Percentiles rank a stretch among this genome's conserved stretches.
Conservation (phyloP, 306 rosid species). For the Cucurbita argyrosperma region DNA sequence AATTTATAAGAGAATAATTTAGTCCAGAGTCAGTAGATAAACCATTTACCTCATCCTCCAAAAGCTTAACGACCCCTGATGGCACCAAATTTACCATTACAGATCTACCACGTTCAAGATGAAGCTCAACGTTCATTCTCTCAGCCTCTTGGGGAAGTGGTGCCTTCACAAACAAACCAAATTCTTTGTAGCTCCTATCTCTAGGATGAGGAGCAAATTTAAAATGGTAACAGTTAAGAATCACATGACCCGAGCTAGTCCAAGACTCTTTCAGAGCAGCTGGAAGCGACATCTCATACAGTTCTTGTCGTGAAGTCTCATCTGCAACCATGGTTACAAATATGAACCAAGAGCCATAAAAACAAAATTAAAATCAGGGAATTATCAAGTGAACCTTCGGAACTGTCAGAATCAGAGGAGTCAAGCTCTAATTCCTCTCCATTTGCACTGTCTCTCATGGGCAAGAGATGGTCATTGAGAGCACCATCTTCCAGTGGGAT, state of each 20-base stretch:
- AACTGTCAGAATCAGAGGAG: constrained; percentile 42
- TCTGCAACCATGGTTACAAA: constrained; percentile 24
- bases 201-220: constrained; percentile 48
- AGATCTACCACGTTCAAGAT: constrained; percentile 76
- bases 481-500: constrained; percentile 47
- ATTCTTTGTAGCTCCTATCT: constrained; percentile 63
- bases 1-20: background rate
- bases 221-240: constrained; percentile 50
- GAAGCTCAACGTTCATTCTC: constrained; percentile 71
- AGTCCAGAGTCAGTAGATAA: background rate
- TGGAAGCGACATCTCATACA: constrained; percentile 72
- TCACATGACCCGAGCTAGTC: constrained; percentile 22
- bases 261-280: constrained; percentile 41
- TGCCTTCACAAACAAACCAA: constrained; percentile 60
- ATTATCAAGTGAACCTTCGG: constrained; percentile 37
- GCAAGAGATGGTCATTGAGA: constrained; percentile 66
- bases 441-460: constrained; percentile 30
- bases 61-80: constrained; percentile 44
- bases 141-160: constrained; percentile 69
- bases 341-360: constrained; percentile 13
- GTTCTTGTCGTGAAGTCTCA: constrained; percentile 42
- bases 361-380: constrained; percentile 5
- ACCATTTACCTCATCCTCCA: constrained; percentile 52
- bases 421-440: constrained; percentile 22
- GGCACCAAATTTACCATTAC: constrained; percentile 59